Base-by-base conservation (phyloP, 805 yeast genomes). In the Kodamaea leandrae region DNA sequence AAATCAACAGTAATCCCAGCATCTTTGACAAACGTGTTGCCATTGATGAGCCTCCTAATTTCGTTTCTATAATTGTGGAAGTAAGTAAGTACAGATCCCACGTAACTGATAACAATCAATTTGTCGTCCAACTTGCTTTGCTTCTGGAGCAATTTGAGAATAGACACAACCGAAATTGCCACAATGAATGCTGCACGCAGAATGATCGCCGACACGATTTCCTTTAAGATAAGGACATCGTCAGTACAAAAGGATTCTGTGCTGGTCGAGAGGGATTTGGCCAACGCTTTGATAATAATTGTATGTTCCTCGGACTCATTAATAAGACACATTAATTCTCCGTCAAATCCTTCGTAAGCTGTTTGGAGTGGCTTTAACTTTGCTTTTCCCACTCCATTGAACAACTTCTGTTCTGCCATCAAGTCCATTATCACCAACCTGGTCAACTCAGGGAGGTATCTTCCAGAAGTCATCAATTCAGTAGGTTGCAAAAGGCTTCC, bases 381-480 rank as follows among this genome's bases (percentile, higher is more conserved):
- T 23, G 39, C 29, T 28, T 42, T 32, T 29, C 45, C 46, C 17
- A 57, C 51, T 15, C 47, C 41, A 25, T 21, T 39, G 29, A 68
- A 66, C 6, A 68, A 40, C 47, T 61, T 65, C 20, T 51, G 40
- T 12, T 43, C 44, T 10, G 53, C 56, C 16, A 60, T 50, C 51
- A 70, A 47, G 33, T 65, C 74, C 13, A 61, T 44, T 28, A 76
- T 36, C 3, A 67, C 68, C 35, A 74, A 52, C 33, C 84, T 59
- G 4, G 75, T 52, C 39, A 77, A 49, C 52, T 79, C 85, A 24
- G 80, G 76, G 29, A 80, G 56, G 54, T 78, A 77, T 45, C 84
- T 59, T 1, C 83, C 83, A 18, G 78, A 63, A 21, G 80, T 67
- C 58, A 78, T 55, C 44, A 74, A 60, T 53, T 80, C 85, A 21